Conservation (phyloP, 2,329 filamentous ascomycete species). For the Orbilia brochopaga region DNA sequence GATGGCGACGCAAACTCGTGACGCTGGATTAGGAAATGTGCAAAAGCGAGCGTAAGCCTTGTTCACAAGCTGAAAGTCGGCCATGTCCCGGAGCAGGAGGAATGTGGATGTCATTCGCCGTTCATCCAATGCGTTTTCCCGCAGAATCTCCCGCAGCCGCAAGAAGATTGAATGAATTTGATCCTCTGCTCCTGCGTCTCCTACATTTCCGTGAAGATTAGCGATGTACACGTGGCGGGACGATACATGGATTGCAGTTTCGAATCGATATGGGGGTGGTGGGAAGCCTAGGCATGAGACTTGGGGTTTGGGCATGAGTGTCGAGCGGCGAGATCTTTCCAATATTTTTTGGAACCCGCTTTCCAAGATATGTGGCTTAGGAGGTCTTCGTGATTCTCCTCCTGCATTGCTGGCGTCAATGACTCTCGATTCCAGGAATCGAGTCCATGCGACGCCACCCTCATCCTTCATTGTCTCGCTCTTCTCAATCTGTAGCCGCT, state of each 20-base stretch:
- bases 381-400: constrained; percentile 47
- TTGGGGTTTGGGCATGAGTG: neutral
- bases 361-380: constrained; percentile 67
- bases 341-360: constrained; percentile 60
- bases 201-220: constrained; percentile 18
- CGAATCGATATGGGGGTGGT: constrained; percentile 3
- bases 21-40: constrained; percentile 76
- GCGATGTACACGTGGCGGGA: constrained; percentile 23
- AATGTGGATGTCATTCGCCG: constrained; percentile 52
- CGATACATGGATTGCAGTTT: constrained; percentile 20
- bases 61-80: constrained; percentile 78
- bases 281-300: neutral
- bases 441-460: constrained; percentile 73
- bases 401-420: constrained; percentile 53
- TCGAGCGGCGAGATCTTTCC: neutral
- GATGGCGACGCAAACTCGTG: constrained; percentile 81
- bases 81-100: constrained; percentile 77
- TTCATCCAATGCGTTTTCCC: constrained; percentile 57
- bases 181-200: neutral
- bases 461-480: constrained; percentile 62
- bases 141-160: constrained; percentile 51
- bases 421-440: constrained; percentile 61
- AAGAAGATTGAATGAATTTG: constrained; percentile 36
- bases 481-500: constrained; percentile 69
- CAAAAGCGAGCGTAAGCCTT: constrained; percentile 75